Conservation (phyloP, 768 basidiomycete genomes). For the Phlegmacium glaucopus region DNA sequence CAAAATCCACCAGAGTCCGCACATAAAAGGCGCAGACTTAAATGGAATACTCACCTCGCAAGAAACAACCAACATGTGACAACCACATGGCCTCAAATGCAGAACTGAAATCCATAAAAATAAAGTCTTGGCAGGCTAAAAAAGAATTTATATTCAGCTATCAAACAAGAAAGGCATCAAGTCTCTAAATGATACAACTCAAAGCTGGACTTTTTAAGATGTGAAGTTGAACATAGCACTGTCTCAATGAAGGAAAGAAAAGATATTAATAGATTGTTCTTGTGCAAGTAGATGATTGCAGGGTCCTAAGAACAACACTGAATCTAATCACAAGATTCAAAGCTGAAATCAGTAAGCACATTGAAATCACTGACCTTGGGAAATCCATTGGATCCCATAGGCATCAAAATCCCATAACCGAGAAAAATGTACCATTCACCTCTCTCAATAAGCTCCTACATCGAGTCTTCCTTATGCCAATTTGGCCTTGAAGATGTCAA, state of each 20-base stretch:
- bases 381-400: conserved; percentile 25
- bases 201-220: conserved; percentile 15
- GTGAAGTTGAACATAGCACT: conserved; percentile 22
- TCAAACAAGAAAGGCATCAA: conserved; percentile 25
- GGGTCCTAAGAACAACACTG: conserved; percentile 12
- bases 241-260: conserved; percentile 16
- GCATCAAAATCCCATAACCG: conserved; percentile 21
- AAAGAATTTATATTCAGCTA: conserved; percentile 26
- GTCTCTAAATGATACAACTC: conserved; percentile 24
- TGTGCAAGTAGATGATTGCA: conserved; percentile 29
- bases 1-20: conserved; percentile 35
- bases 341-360: conserved; percentile 8
- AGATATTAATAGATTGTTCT: too few relatives aligned
- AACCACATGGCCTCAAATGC: conserved; percentile 26
- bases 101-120: not conserved
- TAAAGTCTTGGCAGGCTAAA: conserved; percentile 19
- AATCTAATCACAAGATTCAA: conserved; percentile 18
- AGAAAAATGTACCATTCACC: conserved; percentile 6
- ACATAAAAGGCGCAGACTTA: conserved; percentile 39
- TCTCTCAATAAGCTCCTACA: conserved; percentile 25
- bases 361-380: conserved; percentile 21
- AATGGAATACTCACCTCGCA: conserved; percentile 30
- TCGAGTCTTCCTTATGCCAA: too few relatives aligned
- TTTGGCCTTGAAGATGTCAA: too few relatives aligned
- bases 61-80: conserved; percentile 37